A percentile compares a stretch with the other conserved stretches of the same genome.
Conservation (phyloP, 192 early-diverging fungal species). For the Tieghemiomyces parasiticus region DNA sequence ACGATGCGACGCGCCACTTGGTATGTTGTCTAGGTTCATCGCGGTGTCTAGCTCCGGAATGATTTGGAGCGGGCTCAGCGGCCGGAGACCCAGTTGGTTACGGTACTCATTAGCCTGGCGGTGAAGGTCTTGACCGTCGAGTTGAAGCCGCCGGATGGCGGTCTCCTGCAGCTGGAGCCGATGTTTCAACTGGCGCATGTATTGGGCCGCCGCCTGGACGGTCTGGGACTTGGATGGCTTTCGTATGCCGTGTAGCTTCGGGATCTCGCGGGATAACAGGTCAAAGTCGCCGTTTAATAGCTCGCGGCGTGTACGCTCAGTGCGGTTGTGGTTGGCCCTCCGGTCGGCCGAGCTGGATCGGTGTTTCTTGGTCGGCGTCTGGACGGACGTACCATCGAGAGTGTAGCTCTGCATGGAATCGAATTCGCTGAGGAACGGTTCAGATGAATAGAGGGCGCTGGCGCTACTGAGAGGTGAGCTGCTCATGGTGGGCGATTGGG, state of each 20-base stretch:
- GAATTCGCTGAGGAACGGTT: not conserved
- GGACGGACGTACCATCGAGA: not conserved
- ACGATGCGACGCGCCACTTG: too few species aligned
- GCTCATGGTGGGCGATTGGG: constrained; percentile 1
- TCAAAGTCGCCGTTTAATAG: constrained; percentile 1
- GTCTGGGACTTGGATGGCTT: constrained; percentile 3
- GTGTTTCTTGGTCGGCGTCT: not conserved
- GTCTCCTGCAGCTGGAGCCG: not conserved
- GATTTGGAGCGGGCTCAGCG: not conserved
- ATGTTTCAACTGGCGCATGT: not conserved
- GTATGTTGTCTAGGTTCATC: too few species aligned
- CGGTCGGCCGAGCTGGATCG: constrained; percentile 8
- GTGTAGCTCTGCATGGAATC: not conserved
- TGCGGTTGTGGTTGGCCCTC: constrained; percentile 9
- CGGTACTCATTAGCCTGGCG: not conserved
- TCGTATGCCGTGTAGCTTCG: not conserved
- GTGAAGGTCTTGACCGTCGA: not conserved
- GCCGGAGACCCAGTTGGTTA: not conserved
- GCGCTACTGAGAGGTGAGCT: not conserved
- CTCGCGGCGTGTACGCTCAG: constrained; percentile 8
- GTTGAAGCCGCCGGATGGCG: not conserved
- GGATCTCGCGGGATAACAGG: not conserved
- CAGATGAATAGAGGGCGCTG: not conserved
- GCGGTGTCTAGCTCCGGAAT: too few species aligned
- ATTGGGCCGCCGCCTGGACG: not conserved